Evolutionary conservation across 2,329 filamentous ascomycete species (phyloP), one percentile per base, ranked within the genome.

Genomic region (Lojkania enalia): DNA sequence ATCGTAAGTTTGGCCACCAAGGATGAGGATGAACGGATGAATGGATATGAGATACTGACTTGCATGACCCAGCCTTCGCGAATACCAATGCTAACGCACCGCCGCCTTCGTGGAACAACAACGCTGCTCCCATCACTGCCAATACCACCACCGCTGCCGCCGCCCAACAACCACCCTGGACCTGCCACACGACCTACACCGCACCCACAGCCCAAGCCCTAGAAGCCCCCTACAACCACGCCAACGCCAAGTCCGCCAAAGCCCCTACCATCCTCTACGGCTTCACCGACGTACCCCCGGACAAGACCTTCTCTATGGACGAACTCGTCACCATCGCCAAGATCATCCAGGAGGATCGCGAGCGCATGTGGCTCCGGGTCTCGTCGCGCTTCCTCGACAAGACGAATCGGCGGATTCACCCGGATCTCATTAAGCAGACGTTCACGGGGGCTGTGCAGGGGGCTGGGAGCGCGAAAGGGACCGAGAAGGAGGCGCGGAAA

Each of bases 331-430:
- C 73, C 6, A 61, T 81, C 14, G 71, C 71, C 25, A 60, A 67
- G 18, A 66, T 79, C 18, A 61, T 77, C 29, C 63, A 67, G 40
- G 63, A 68, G 35, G 77, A 77, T 52, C 60, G 71, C 41, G 58
- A 64, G 23, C 58, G 70, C 51, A 70, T 71, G 31, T 81, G 77
- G 77, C 49, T 73, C 12, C 60, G 72, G 4, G 63, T 81, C 2
- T 72, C 74, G 35, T 72, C 70, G 39, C 62, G 65, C 18, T 80
- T 80, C 64, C 72, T 65, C 42, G 75, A 78, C 42, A 71, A 71
- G 60, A 80, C 76, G 1, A 77, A 77, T 2, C 65, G 74, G 30
- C 61, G 65, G 3, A 52, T 79, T 19, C 65, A 71, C 50, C 66
- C 73, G 1, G 67, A 74, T 3, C 67, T 74, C 16, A 67, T 77